A percentile compares a stretch with the other conserved stretches of the same genome.
These are phyloP conservation scores for Scleroderma bovista DNA, from an alignment of 768 basidiomycete species.

Conservation along the genomic window DNA sequence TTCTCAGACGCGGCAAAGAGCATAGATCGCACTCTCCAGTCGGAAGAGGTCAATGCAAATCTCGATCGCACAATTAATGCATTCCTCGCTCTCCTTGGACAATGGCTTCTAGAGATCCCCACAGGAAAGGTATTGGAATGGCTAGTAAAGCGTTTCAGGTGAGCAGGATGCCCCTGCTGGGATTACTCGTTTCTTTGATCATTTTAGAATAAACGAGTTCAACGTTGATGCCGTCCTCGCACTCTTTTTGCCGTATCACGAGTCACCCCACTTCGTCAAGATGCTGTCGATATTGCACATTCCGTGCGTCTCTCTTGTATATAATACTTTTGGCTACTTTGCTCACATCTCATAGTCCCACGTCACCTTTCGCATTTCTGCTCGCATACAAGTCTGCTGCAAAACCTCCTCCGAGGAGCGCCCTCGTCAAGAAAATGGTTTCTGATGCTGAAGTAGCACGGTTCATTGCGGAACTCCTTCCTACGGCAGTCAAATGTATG, in stretches of 20 bases:
- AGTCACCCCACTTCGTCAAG: slow-evolving; percentile 90
- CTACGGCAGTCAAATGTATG: slow-evolving; percentile 44
- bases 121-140: slow-evolving; percentile 87
- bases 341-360: slow-evolving; percentile 37
- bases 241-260: slow-evolving; percentile 91
- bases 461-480: slow-evolving; percentile 63
- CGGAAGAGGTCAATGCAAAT: slow-evolving; percentile 52
- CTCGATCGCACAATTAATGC: slow-evolving; percentile 56
- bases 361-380: slow-evolving; percentile 64
- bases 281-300: slow-evolving; percentile 85
- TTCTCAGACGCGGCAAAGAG: slow-evolving; percentile 77
- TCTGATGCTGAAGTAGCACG: slow-evolving; percentile 66
- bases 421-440: slow-evolving; percentile 75
- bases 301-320: slow-evolving; percentile 39
- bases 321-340: background rate
- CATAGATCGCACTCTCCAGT: slow-evolving; percentile 74
- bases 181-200: background rate
- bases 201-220: slow-evolving; percentile 81
- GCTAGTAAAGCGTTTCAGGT: slow-evolving; percentile 93
- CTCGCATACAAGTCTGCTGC: slow-evolving; percentile 72
- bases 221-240: slow-evolving; percentile 74
- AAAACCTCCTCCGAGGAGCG: slow-evolving; percentile 63
- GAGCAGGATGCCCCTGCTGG: slow-evolving; percentile 11
- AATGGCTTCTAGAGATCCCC: slow-evolving; percentile 75
- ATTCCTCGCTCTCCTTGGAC: slow-evolving; percentile 69